Evolutionary conservation across 768 basidiomycete genomes (phyloP).

Genomic region (Pisolithus orientalis): DNA sequence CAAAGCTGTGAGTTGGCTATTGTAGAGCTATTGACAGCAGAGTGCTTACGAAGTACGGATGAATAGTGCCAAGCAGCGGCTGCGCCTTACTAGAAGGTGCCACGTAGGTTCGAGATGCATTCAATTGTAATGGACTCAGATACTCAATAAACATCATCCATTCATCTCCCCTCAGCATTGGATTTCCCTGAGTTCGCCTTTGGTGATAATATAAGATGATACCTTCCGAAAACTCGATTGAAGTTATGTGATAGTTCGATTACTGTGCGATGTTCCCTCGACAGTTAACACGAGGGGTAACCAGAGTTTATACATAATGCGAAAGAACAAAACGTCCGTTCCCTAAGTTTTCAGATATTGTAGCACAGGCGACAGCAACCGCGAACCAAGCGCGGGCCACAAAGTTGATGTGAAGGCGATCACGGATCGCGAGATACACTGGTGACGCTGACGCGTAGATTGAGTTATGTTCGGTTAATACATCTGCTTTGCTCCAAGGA

Average conservation of each 20-base stretch:
- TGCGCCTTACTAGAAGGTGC: slow-evolving; percentile 40
- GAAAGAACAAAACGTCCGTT: background rate
- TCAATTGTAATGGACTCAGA: slow-evolving; percentile 1
- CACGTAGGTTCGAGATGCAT: background rate
- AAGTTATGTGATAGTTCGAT: no score
- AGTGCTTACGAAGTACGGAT: background rate
- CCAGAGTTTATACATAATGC: background rate
- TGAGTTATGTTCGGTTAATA: slow-evolving; percentile 1
- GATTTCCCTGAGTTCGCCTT: background rate
- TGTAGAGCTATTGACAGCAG: background rate
- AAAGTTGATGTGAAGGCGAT: no score
- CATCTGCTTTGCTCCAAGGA: background rate
- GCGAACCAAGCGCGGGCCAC: background rate
- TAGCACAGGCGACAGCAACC: background rate
- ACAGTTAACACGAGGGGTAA: no score
- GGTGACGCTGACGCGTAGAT: background rate
- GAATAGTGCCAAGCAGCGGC: slow-evolving; percentile 72
- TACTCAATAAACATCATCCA: slow-evolving; percentile 6
- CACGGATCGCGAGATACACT: no score
- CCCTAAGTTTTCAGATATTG: background rate
- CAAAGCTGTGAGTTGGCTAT: slow-evolving; percentile 59
- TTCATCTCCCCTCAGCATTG: slow-evolving; percentile 1
- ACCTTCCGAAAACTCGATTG: no score
- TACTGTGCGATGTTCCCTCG: no score
- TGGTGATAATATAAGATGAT: no score